Evolutionary conservation across 129 eudicot genomes (phyloP).

Genomic region (Saposhnikovia divaricata): DNA sequence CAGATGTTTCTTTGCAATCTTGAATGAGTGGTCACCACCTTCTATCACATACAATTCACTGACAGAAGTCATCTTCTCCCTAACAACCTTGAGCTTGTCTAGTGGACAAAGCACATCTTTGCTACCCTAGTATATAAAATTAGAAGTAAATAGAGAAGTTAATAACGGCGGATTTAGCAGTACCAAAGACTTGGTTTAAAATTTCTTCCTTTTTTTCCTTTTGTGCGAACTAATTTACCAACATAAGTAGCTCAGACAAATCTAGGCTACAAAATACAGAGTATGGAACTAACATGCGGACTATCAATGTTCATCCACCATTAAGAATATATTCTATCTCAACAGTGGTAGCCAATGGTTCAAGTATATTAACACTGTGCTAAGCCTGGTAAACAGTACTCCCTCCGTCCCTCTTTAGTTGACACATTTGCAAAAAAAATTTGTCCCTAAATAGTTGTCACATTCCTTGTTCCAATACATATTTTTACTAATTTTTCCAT

Average conservation of each 20-base stretch:
- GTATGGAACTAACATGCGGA: neutral
- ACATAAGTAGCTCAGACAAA: neutral
- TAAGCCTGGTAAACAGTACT: neutral
- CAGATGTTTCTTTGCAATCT: slow-evolving; percentile 70
- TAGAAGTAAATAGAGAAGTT: neutral
- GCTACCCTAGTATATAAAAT: slow-evolving; percentile 47
- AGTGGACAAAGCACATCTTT: slow-evolving; percentile 75
- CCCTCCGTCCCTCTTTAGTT: too few species aligned
- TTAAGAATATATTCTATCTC: neutral
- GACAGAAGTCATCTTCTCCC: slow-evolving; percentile 38
- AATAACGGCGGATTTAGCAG: neutral
- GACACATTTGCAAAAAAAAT: too few species aligned
- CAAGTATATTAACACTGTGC: neutral
- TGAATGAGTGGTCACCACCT: slow-evolving; percentile 88
- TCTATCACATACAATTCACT: slow-evolving; percentile 59
- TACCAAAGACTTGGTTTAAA: neutral
- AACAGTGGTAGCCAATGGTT: neutral
- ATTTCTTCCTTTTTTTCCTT: neutral
- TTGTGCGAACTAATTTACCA: neutral
- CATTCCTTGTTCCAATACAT: too few species aligned
- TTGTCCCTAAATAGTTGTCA: too few species aligned
- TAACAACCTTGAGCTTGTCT: slow-evolving; percentile 44
- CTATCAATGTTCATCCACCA: neutral
- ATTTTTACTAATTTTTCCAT: too few species aligned
- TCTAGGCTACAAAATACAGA: neutral